Conservation (phyloP, 2,329 filamentous ascomycete genomes). For the Colletotrichum karsti region DNA sequence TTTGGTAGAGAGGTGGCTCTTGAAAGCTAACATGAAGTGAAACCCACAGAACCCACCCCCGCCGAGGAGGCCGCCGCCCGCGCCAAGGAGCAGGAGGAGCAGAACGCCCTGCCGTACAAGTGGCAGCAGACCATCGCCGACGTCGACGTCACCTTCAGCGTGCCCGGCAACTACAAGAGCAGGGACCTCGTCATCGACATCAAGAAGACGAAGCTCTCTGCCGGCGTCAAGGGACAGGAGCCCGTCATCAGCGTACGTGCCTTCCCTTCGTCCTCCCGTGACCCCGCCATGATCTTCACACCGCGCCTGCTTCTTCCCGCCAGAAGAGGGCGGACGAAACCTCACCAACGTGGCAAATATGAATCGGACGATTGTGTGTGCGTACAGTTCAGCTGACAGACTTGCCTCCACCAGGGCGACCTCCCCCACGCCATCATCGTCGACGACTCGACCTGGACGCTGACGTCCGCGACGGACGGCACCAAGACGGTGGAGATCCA, state of each 20-base stretch:
- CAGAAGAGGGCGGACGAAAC: too few species aligned
- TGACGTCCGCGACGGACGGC: slow-evolving; percentile 77
- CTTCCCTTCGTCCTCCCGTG: too few species aligned
- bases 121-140: slow-evolving; percentile 95
- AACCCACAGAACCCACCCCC: slow-evolving; percentile 55
- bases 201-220: slow-evolving; percentile 79
- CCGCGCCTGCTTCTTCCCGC: fast-evolving
- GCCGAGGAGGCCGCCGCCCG: slow-evolving; percentile 66
- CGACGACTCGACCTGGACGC: slow-evolving; percentile 95
- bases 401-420: slow-evolving; percentile 68
- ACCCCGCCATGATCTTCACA: background rate
- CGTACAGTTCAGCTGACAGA: too few species aligned
- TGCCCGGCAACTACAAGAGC: slow-evolving; percentile 86
- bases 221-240: slow-evolving; percentile 87
- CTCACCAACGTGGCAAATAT: background rate
- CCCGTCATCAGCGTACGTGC: slow-evolving; percentile 78
- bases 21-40: background rate
- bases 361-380: background rate
- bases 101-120: slow-evolving; percentile 92
- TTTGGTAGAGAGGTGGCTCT: background rate
- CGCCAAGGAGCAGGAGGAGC: slow-evolving; percentile 84
- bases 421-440: slow-evolving; percentile 81
- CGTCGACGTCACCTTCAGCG: slow-evolving; percentile 79
- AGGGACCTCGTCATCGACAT: slow-evolving; percentile 85
- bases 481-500: slow-evolving; percentile 78